A percentile compares a stretch with the other conserved stretches of the same genome.
phyloP scores from a whole-genome alignment of 768 basidiomycete species.

The Sporobolomyces pararoseus region DNA sequence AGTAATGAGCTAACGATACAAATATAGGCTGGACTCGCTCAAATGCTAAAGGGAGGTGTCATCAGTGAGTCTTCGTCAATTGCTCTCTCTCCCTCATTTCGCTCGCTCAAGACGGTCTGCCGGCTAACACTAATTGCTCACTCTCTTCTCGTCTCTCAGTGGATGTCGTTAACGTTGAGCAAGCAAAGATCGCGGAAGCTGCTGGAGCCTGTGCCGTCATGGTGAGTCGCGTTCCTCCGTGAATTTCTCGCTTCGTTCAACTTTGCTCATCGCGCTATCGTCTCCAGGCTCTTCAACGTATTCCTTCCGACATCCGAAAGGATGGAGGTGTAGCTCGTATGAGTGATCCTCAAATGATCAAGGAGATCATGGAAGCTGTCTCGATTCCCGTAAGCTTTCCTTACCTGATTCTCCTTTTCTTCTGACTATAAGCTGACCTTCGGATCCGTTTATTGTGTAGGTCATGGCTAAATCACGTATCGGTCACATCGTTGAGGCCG shows the following conservation, averaged over 20 bases:
- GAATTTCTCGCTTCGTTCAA: neutral
- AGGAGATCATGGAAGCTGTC: conserved; percentile 87
- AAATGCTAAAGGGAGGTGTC: conserved; percentile 93
- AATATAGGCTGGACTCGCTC: conserved; percentile 58
- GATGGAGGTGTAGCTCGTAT: conserved; percentile 94
- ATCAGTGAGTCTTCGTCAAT: conserved; percentile 51
- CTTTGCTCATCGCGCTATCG: neutral
- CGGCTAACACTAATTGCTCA: conserved; percentile 4
- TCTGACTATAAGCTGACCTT: neutral
- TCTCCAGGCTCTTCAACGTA: conserved; percentile 68
- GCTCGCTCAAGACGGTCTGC: neutral
- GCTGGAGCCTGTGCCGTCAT: conserved; percentile 98
- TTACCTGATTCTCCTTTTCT: neutral
- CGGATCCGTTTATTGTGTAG: conserved; percentile 8
- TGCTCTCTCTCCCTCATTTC: neutral
- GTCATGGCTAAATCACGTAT: conserved; percentile 78
- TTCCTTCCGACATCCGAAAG: conserved; percentile 88
- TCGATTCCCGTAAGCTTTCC: conserved; percentile 58
- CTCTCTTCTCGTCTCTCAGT: conserved; percentile 54
- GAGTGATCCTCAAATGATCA: conserved; percentile 82
- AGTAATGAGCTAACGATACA: no score
- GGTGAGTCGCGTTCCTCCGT: conserved; percentile 48
- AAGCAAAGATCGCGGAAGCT: conserved; percentile 95
- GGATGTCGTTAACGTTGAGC: conserved; percentile 76
- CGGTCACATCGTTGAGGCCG: conserved; percentile 84